Conservation (phyloP, 2,329 filamentous ascomycete genomes). For the Penicillium sp. region DNA sequence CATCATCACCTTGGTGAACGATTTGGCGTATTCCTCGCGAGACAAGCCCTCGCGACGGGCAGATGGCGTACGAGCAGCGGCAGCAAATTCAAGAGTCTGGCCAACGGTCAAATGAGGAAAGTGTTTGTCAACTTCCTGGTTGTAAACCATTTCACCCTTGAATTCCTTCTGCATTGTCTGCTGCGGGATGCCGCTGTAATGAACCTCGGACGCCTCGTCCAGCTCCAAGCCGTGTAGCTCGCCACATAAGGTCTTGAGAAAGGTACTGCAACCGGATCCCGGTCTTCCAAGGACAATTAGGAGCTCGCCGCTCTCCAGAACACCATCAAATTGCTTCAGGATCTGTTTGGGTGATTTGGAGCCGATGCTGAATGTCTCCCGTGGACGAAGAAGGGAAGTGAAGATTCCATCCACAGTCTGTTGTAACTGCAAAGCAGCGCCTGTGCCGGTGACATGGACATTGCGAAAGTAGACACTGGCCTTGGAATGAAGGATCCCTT, state of each 20-base stretch:
- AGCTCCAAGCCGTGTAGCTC: constrained; percentile 77
- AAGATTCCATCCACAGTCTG: constrained; percentile 24
- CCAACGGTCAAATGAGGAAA: constrained; percentile 67
- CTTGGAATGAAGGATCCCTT: constrained; percentile 49
- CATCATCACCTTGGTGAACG: constrained; percentile 46
- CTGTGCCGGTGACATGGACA: constrained; percentile 64
- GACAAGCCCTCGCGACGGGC: constrained; percentile 30
- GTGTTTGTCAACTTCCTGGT: constrained; percentile 65
- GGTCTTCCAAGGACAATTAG: constrained; percentile 54
- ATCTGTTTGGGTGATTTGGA: constrained; percentile 56
- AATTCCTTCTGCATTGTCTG: constrained; percentile 37
- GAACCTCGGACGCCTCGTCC: constrained; percentile 69
- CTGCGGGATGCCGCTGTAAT: constrained; percentile 67
- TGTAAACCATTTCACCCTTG: constrained; percentile 42
- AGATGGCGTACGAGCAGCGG: constrained; percentile 57
- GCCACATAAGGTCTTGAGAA: constrained; percentile 78
- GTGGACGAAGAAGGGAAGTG: constrained; percentile 22
- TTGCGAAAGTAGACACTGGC: constrained; percentile 42
- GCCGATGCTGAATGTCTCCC: constrained; percentile 48
- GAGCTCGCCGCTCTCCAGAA: constrained; percentile 56
- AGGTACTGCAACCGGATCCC: constrained; percentile 66
- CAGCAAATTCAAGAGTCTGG: constrained; percentile 75
- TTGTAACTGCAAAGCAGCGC: constrained; percentile 29
- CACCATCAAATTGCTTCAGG: constrained; percentile 60
- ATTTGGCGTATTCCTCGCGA: constrained; percentile 42